Base-by-base conservation (phyloP, 306 rosid species). In the Potentilla sterilis region DNA sequence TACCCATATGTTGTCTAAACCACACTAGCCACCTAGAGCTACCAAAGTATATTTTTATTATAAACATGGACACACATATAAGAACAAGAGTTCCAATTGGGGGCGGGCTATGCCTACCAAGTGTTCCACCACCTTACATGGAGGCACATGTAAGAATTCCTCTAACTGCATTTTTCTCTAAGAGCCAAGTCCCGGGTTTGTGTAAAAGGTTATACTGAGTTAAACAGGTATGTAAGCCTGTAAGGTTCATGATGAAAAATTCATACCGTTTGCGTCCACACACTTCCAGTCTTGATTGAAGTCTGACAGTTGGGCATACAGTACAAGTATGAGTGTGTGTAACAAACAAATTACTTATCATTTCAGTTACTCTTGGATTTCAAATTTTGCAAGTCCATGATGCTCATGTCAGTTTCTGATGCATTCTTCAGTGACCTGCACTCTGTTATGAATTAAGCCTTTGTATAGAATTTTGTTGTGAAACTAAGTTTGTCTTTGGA, bases 401-500 rank as follows among this genome's bases (percentile, higher is more conserved):
- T 24, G 37, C n/a, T 28, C 9, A 11, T 21, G 3, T 1, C 3
- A 59, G 40, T 59, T 9, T 24, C 66, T 28, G n/a, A 24, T 28
- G 18, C 65, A 59, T 24, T 21, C 40, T 59, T 24, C 28, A 24
- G 28, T 37, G 28, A 24, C 19, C 32, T 77, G 40, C 24, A 34
- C 32, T 68, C 14, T 78, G 44, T 32, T 28, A 22, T 62, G 37
- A 34, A 63, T 71, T 15, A 37, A 9, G 24, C 5, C 19, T 16
- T 35, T 15, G 67, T 72, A 19, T 49, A n/a, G 4, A 63, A 7
- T 54, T 76, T 15, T 15, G 13, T 70, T 72, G 44, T 78, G 44
- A 52, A 68, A 78, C 78, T 14, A 57, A 81, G 46, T 63, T 69
- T 63, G 41, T 44, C n/a, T 22, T 78, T 75, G 44, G n/a, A 58